Conservation (phyloP, 176 grass and related monocot species). For the Juncus inflexus region DNA sequence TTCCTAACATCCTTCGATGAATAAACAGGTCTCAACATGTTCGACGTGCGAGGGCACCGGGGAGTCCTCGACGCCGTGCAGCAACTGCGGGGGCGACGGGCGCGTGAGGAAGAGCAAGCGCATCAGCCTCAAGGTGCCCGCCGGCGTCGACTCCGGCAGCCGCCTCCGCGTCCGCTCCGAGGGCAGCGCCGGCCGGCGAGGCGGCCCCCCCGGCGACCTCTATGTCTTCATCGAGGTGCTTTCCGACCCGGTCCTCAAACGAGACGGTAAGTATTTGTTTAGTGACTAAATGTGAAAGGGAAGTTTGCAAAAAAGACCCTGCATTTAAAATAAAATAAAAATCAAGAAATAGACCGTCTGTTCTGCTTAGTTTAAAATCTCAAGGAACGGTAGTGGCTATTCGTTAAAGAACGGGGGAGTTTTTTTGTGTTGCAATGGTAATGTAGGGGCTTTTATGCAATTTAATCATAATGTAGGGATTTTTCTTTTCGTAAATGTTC, state of each 20-base stretch:
- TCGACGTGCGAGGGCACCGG: slow-evolving; percentile 83
- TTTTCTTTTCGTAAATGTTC: no score
- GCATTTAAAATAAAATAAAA: no score
- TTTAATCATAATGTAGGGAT: no score
- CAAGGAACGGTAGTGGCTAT: no score
- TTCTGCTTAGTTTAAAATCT: no score
- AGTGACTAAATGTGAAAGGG: no score
- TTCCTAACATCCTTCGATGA: no score
- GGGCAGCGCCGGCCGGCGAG: slow-evolving; percentile 78
- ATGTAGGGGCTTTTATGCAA: no score
- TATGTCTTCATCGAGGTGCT: slow-evolving; percentile 94
- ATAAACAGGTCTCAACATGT: slow-evolving; percentile 56
- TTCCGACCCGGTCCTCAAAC: slow-evolving; percentile 85
- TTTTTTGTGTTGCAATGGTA: no score
- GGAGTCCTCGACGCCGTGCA: slow-evolving; percentile 82
- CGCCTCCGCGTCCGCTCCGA: slow-evolving; percentile 87
- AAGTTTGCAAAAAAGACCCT: no score
- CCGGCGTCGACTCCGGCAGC: slow-evolving; percentile 94
- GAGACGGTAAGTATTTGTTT: slow-evolving; percentile 35
- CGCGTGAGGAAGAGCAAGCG: slow-evolving; percentile 86
- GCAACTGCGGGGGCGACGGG: slow-evolving; percentile 77
- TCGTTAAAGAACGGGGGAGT: no score
- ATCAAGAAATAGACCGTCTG: no score
- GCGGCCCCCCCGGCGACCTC: slow-evolving; percentile 93
- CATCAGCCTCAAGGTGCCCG: slow-evolving; percentile 93